Conservation (phyloP, 1,284 basidiomycete species). For the Fistulina hepatica region DNA sequence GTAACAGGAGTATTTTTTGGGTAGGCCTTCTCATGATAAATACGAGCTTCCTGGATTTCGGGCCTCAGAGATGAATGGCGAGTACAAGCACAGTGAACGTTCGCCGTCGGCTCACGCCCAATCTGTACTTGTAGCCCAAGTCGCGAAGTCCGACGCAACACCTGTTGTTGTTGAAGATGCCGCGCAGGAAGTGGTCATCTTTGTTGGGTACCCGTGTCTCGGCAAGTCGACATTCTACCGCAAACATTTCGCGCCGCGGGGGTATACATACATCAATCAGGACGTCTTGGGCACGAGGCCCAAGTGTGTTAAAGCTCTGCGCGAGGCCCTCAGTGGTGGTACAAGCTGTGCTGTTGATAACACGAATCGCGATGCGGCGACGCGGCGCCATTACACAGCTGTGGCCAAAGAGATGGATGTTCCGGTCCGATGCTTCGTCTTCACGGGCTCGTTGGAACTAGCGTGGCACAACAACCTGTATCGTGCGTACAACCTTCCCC, state of each 20-base stretch:
- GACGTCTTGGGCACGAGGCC: slow-evolving; percentile 65
- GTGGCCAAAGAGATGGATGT: slow-evolving; percentile 48
- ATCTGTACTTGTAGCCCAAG: slow-evolving; percentile 34
- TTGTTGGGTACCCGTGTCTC: slow-evolving; percentile 80
- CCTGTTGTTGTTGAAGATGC: slow-evolving; percentile 40
- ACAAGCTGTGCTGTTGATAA: slow-evolving; percentile 79
- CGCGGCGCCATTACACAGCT: slow-evolving; percentile 59
- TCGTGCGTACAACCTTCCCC: slow-evolving; percentile 52
- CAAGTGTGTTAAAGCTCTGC: slow-evolving; percentile 63
- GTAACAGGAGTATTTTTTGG: slow-evolving; percentile 70
- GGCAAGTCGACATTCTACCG: slow-evolving; percentile 82
- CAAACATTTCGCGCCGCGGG: slow-evolving; percentile 53
- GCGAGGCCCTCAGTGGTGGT: slow-evolving; percentile 42
- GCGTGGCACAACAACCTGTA: slow-evolving; percentile 89
- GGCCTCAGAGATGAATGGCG: slow-evolving; percentile 37
- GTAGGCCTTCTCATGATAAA: slow-evolving; percentile 34
- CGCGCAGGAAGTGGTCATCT: slow-evolving; percentile 58
- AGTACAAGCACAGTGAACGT: slow-evolving; percentile 30
- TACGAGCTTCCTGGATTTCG: slow-evolving; percentile 48
- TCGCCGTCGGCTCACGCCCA: slow-evolving; percentile 2
- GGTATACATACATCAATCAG: slow-evolving; percentile 81
- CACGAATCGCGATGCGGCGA: slow-evolving; percentile 66
- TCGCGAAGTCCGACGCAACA: slow-evolving; percentile 48
- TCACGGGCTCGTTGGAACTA: slow-evolving; percentile 61
- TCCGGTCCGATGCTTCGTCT: slow-evolving; percentile 62